These are phyloP conservation scores for Sclerotinia sclerotiorum DNA, from an alignment of 2,329 filamentous ascomycete genomes.

Conservation along the genomic window DNA sequence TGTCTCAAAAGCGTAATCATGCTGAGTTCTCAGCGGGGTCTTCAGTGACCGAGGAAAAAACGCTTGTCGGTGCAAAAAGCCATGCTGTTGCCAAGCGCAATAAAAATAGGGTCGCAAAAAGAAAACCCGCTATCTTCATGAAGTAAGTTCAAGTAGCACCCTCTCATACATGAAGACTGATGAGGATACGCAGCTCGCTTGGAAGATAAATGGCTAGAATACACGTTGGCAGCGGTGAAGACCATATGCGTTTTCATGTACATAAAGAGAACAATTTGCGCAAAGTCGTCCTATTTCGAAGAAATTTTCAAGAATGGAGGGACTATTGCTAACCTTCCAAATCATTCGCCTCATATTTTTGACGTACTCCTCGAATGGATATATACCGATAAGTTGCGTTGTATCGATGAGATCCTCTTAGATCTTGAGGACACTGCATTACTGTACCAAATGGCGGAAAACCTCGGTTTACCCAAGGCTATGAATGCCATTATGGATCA, in stretches of 20 bases:
- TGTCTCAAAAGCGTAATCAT: background rate
- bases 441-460: background rate
- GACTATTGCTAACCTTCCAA: fast-evolving
- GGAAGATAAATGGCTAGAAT: no score
- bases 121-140: no score
- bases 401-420: background rate
- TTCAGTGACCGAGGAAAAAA: background rate
- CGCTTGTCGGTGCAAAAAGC: no score
- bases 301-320: fast-evolving
- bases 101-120: no score
- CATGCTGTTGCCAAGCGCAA: no score
- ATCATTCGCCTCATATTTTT: background rate
- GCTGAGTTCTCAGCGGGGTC: background rate
- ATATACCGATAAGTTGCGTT: background rate
- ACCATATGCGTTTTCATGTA: no score
- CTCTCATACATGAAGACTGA: no score
- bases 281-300: no score
- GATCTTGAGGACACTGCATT: fast-evolving
- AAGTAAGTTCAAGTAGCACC: no score
- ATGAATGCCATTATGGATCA: background rate
- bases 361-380: background rate
- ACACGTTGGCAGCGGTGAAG: no score
- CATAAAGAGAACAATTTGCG: no score
- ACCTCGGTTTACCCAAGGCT: background rate
- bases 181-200: no score